Evolutionary conservation across 768 basidiomycete species (phyloP), one percentile per base, ranked within the genome.

Genomic region (Candolleomyces aberdarensis): DNA sequence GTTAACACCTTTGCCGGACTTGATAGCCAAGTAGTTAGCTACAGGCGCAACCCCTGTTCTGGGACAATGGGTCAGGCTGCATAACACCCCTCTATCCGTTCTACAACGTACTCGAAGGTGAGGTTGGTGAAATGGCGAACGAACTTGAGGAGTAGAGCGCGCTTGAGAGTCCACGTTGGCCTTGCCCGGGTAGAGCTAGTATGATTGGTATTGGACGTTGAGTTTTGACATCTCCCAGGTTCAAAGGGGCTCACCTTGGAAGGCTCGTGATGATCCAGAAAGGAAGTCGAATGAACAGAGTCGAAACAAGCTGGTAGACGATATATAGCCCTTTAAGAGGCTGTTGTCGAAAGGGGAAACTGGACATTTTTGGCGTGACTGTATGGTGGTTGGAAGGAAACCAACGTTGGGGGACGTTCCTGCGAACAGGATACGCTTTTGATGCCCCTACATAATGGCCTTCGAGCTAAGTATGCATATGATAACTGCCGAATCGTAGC

Each of bases 311-410:
- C 52, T 78, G 75, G 65, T 81, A 83, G 6, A 71, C 66, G 29
- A 84, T 64, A 68, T 82, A 85, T 39, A 84, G 58, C 9, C 69
- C 72, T 65, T 83, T 85, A 69, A 81, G 66, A 9, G 85, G 83
- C 63, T 85, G 85, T 50, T 74, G 63, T 20, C 75, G 71, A 61
- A 75, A 75, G 56, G 67, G 63, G 58, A 66, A 70, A 39, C 36
- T 36, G 6, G 36, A 11, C 36, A 36, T 36, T 11, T 36, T 36
- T 5, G 36, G 3, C 36, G 36, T 36, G 26, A 26, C 26, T 36
- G 36, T 36, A 36, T 26, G 26, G 26, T 3, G 26, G 26, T 26
- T 26, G 26, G 26, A 26, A 26, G 26, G 26, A 26, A 26, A 26
- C 26, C 26, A 26, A 26, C 26, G 26, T 26, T 26, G 26, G 26